Evolutionary conservation across 225 moss, liverwort and hornwort species (phyloP).

Genomic region (Neckera pumila): DNA sequence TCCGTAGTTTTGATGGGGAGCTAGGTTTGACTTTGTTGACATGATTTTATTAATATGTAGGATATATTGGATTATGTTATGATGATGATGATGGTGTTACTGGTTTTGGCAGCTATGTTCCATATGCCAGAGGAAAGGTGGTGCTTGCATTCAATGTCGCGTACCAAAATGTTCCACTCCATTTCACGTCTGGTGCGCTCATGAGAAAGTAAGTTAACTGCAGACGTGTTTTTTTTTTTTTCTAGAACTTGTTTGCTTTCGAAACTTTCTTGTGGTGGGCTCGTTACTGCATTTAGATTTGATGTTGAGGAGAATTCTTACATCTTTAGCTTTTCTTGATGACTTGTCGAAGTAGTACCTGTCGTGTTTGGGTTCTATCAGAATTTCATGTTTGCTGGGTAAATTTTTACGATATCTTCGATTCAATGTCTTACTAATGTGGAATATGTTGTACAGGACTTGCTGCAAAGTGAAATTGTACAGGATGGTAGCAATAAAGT

Average conservation of each 20-base stretch:
- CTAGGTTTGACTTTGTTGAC: background rate
- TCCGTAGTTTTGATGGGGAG: background rate
- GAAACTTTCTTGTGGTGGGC: background rate
- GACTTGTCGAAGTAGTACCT: background rate
- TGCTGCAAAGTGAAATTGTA: constrained; percentile 86
- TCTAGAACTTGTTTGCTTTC: background rate
- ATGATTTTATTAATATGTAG: background rate
- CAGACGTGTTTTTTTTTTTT: background rate
- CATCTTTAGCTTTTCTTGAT: background rate
- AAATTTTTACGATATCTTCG: background rate
- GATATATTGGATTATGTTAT: background rate
- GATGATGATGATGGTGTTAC: background rate
- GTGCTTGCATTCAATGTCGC: constrained; percentile 88
- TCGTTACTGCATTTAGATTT: background rate
- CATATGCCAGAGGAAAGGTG: constrained; percentile 77
- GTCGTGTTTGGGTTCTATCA: background rate
- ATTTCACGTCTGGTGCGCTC: constrained; percentile 92
- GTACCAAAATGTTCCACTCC: constrained; percentile 66
- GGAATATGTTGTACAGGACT: constrained; percentile 33
- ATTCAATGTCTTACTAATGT: background rate
- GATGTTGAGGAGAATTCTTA: background rate
- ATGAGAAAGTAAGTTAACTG: constrained; percentile 53
- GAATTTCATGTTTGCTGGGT: background rate
- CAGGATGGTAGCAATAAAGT: constrained; percentile 82
- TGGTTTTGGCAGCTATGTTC: constrained; percentile 62